Base-by-base conservation (phyloP, 2,329 filamentous ascomycete species). In the Paramyrothecium sp. region DNA sequence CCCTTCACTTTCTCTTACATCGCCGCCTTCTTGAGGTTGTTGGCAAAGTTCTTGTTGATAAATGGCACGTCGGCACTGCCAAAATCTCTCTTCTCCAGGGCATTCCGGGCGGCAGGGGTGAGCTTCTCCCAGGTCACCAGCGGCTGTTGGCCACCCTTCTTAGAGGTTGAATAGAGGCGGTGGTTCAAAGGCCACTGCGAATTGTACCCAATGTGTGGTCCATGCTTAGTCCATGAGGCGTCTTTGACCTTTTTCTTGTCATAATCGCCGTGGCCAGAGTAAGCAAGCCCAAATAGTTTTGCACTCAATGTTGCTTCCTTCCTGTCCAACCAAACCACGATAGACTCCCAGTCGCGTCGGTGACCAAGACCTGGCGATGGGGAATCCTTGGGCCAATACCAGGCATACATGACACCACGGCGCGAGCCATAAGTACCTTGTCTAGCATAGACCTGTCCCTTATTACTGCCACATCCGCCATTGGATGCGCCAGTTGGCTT, bases 311-410 rank as follows among this genome's bases (percentile, higher is more conserved):
- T 49, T n/a, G 19, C 19, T 21, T 21, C 12, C 13, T 44, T 60
- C 53, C 63, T 63, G 56, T 71, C 59, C 41, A 74, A 54, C 57
- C 68, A 75, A 16, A 77, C 63, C 3, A 77, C 65, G 17, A 64
- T 59, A 53, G 64, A 69, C 60, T 77, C 74, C 74, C 74, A 77
- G 60, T 78, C 75, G 58, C 76, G 71, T 3, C 75, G 71, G 57
- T 78, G 74, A 33, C 69, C 67, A 44, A 44, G 38, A 4, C 75
- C 65, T 2, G 57, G 54, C 7, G 58, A 52, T 12, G 76, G 74
- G 60, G 72, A 66, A 57, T 80, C 77, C 67, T 81, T 80, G 53
- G 78, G 78, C 63, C 77, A 71, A 63, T 78, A 80, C 76, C 75
- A 78, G 5, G 72, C 65, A 62, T 77, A 78, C 73, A 78, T 75